Evolutionary conservation across 768 basidiomycete genomes (phyloP).

Genomic region (Rhodotorula taiwanensis): DNA sequence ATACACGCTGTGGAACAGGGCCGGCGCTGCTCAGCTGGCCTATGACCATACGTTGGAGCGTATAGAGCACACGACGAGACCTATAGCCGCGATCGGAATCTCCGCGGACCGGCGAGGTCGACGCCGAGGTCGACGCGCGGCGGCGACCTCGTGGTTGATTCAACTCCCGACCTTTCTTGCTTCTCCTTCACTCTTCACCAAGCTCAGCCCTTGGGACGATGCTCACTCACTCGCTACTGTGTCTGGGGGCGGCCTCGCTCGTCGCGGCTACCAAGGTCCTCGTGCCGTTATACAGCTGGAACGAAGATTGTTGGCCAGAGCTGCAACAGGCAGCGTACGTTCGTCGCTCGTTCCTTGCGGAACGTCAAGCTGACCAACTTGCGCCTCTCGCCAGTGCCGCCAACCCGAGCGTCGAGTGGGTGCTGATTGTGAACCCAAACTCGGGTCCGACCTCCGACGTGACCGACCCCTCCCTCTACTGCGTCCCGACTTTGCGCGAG

Average conservation of each 20-base stretch:
- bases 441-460: slow-evolving; percentile 4
- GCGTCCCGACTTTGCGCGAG: slow-evolving; percentile 12
- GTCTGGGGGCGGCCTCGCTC: neutral
- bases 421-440: slow-evolving; percentile 19
- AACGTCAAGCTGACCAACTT: neutral
- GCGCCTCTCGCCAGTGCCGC: neutral
- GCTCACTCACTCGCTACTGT: neutral
- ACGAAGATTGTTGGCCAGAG: slow-evolving; percentile 10
- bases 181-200: no score
- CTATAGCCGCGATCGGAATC: no score
- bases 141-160: no score
- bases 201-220: no score
- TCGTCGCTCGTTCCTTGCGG: no score
- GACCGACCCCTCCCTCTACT: slow-evolving; percentile 13
- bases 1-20: no score
- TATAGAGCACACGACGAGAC: no score
- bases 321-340: slow-evolving; percentile 13
- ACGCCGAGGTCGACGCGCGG: no score
- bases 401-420: slow-evolving; percentile 1
- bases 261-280: slow-evolving; percentile 5
- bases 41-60: no score
- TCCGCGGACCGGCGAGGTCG: no score
- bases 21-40: no score
- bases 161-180: no score
- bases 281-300: slow-evolving; percentile 11